phyloP scores from a whole-genome alignment of 768 basidiomycete genomes.

The Galerina marginata region DNA sequence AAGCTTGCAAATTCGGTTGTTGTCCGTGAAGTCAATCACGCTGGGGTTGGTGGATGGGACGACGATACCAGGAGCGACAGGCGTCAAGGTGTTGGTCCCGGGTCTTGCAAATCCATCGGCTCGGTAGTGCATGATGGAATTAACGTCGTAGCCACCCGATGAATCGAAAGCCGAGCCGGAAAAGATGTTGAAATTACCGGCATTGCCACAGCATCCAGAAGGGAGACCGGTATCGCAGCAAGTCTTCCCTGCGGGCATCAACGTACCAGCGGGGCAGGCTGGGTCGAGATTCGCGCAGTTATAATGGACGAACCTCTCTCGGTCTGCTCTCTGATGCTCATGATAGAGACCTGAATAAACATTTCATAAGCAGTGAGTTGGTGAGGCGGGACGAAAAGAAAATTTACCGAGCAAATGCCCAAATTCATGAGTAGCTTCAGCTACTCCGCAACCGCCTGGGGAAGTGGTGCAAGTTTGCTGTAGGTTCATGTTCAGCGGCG shows the following conservation, averaged over 20 bases:
- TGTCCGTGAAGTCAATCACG: background rate
- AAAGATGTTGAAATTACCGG: background rate
- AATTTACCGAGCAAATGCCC: background rate
- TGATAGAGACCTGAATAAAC: constrained; percentile 3
- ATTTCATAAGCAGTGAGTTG: background rate
- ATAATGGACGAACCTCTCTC: constrained; percentile 3
- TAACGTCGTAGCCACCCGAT: background rate
- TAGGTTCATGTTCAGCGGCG: background rate
- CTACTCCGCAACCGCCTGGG: background rate
- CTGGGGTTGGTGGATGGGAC: background rate
- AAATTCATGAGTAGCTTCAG: constrained; percentile 5
- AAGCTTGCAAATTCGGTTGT: background rate
- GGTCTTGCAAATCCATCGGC: background rate
- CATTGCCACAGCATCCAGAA: background rate
- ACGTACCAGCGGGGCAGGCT: background rate
- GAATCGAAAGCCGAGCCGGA: background rate
- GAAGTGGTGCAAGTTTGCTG: background rate
- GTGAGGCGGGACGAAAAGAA: background rate
- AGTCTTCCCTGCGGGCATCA: constrained; percentile 2
- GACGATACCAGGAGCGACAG: background rate
- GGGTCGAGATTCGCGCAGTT: constrained; percentile 6
- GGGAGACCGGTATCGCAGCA: constrained; percentile 3
- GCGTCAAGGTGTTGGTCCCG: constrained; percentile 1
- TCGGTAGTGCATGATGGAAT: constrained; percentile 5
- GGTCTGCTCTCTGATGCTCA: constrained; percentile 3